These are phyloP conservation scores for Yarrowia divulgata DNA, from an alignment of 805 yeast genomes.

Conservation along the genomic window DNA sequence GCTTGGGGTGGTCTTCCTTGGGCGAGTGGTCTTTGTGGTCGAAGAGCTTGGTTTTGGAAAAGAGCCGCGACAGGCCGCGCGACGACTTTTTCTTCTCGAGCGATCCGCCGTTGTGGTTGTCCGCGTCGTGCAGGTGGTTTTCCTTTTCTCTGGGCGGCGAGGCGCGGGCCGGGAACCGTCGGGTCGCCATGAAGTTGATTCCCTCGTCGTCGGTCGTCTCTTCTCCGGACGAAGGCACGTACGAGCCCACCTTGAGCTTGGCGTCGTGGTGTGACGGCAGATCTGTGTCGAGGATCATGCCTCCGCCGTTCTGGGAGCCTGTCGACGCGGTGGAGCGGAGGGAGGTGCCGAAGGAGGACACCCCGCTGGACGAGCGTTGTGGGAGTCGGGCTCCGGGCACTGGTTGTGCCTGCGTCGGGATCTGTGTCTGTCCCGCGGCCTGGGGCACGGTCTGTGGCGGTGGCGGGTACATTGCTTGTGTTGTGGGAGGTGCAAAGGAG, in stretches of 20 bases:
- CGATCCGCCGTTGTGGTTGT: background rate
- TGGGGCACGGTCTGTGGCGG: background rate
- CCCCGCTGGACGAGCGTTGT: no score
- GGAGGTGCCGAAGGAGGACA: slow-evolving; percentile 15
- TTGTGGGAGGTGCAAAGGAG: background rate
- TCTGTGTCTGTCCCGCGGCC: no score
- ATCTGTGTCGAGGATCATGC: slow-evolving; percentile 34
- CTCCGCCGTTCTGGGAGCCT: slow-evolving; percentile 18
- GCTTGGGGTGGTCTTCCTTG: slow-evolving; percentile 5
- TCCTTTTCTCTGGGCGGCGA: slow-evolving; percentile 26
- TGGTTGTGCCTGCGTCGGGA: background rate
- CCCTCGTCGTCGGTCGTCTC: slow-evolving; percentile 38
- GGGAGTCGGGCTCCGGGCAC: background rate
- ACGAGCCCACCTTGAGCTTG: slow-evolving; percentile 35
- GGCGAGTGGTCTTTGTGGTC: slow-evolving; percentile 17
- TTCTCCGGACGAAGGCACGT: slow-evolving; percentile 35
- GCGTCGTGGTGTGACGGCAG: slow-evolving; percentile 36
- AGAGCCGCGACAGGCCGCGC: slow-evolving; percentile 37
- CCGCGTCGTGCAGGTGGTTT: slow-evolving; percentile 3
- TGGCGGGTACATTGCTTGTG: background rate
- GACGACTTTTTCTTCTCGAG: slow-evolving; percentile 31
- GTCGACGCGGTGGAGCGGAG: background rate
- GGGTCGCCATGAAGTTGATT: slow-evolving; percentile 32
- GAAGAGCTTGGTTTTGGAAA: slow-evolving; percentile 35
- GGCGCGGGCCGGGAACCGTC: slow-evolving; percentile 9